These are phyloP conservation scores for Glycine tomentella DNA, from an alignment of 306 rosid species.

Conservation along the genomic window DNA sequence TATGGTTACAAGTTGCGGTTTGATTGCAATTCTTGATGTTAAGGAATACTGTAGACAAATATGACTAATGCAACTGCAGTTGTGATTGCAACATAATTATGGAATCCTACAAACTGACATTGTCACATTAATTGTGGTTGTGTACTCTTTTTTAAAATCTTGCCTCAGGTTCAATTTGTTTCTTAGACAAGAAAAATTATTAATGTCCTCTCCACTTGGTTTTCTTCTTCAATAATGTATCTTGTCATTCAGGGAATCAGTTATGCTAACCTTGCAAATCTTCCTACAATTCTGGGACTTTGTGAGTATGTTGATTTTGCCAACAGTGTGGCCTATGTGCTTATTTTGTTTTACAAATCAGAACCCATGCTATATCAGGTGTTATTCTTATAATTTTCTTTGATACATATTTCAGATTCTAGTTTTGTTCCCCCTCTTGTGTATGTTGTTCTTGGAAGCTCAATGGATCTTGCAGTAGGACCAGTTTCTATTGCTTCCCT, in stretches of 20 bases:
- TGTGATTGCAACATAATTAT: too few species aligned
- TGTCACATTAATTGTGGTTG: background rate
- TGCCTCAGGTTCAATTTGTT: background rate
- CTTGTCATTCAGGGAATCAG: conserved; percentile 70
- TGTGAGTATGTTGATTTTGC: conserved; percentile 52
- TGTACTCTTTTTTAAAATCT: background rate
- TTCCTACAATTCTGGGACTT: conserved; percentile 82
- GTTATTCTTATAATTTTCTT: background rate
- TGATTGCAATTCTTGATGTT: too few species aligned
- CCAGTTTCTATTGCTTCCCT: conserved; percentile 87
- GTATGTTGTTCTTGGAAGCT: conserved; percentile 49
- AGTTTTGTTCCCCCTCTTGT: conserved; percentile 88
- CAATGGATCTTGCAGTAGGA: conserved; percentile 74
- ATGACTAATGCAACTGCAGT: too few species aligned
- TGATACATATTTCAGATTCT: conserved; percentile 59
- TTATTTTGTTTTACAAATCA: background rate
- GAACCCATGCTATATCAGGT: background rate
- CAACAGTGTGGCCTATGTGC: background rate
- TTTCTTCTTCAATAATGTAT: too few species aligned
- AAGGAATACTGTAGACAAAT: too few species aligned
- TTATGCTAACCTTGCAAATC: conserved; percentile 83
- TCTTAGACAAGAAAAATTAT: background rate
- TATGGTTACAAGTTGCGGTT: too few species aligned
- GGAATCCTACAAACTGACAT: background rate
- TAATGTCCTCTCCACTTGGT: too few species aligned